Conservation (phyloP, 2,329 filamentous ascomycete genomes). For the Zymoseptoria passerinii region DNA sequence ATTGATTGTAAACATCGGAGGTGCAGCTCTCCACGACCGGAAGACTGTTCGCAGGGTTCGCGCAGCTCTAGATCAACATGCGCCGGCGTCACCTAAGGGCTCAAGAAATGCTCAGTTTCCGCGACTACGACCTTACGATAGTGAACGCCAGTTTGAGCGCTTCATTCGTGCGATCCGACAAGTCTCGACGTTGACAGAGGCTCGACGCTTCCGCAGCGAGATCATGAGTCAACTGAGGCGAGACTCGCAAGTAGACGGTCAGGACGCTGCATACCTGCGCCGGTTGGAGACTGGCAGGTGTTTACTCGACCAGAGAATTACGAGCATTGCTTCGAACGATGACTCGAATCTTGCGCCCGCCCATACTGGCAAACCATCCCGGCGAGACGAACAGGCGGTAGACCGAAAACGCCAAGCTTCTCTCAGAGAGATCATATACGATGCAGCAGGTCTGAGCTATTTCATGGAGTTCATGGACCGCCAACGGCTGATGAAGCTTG, state of each 20-base stretch:
- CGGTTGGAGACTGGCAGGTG: conserved; percentile 87
- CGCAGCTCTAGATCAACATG: conserved; percentile 87
- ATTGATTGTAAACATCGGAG: conserved; percentile 73
- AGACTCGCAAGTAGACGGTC: conserved; percentile 67
- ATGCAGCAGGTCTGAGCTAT: conserved; percentile 84
- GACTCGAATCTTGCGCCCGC: conserved; percentile 33
- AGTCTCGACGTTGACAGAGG: conserved; percentile 85
- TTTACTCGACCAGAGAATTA: conserved; percentile 81
- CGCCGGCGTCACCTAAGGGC: conserved; percentile 56
- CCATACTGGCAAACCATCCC: conserved; percentile 32
- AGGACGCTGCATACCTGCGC: conserved; percentile 79
- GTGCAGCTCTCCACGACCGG: conserved; percentile 76
- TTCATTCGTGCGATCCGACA: conserved; percentile 86
- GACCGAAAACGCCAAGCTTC: conserved; percentile 66
- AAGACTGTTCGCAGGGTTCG: conserved; percentile 89
- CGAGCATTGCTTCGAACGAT: conserved; percentile 59
- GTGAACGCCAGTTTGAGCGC: conserved; percentile 85
- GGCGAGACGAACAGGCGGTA: conserved; percentile 29
- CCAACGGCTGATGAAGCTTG: conserved; percentile 72
- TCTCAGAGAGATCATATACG: conserved; percentile 77
- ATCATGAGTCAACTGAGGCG: conserved; percentile 85
- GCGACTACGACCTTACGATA: conserved; percentile 70
- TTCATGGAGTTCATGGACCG: conserved; percentile 99
- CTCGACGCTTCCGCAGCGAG: conserved; percentile 82
- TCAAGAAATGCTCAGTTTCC: conserved; percentile 55